Percentiles rank a stretch among this genome's conserved stretches.
These are phyloP conservation scores for Alliaria petiolata DNA, from an alignment of 345 rosid species.

Conservation along the genomic window DNA sequence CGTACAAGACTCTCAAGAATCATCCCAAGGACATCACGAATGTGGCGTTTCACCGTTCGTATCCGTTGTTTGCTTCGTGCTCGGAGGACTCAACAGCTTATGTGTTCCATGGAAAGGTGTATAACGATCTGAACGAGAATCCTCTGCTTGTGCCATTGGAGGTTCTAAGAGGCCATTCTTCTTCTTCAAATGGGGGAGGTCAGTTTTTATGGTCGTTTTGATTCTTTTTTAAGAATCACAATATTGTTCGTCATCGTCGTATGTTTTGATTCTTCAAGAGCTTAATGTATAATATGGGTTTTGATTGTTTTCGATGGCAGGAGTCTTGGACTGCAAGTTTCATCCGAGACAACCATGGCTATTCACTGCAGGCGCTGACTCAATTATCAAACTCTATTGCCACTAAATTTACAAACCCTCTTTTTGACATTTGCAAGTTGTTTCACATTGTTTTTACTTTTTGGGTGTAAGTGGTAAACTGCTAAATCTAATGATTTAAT, in stretches of 20 bases:
- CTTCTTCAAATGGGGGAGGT: slow-evolving; percentile 73
- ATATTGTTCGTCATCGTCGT: not conserved
- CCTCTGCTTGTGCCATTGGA: slow-evolving; percentile 91
- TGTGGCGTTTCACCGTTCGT: slow-evolving; percentile 74
- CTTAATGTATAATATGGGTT: too few relatives aligned
- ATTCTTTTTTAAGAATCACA: not conserved
- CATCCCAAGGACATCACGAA: slow-evolving; percentile 80
- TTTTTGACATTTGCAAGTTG: not conserved
- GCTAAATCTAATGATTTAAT: too few relatives aligned
- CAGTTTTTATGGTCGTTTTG: not conserved
- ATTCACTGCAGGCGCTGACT: slow-evolving; percentile 93
- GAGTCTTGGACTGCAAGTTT: slow-evolving; percentile 89
- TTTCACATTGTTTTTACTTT: too few relatives aligned
- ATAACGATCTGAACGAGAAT: slow-evolving; percentile 83
- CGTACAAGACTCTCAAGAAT: slow-evolving; percentile 79
- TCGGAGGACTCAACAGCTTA: slow-evolving; percentile 93
- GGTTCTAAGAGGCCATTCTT: slow-evolving; percentile 80
- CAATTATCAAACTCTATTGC: slow-evolving; percentile 71
- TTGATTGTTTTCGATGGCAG: slow-evolving; percentile 48
- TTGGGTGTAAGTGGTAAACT: too few relatives aligned
- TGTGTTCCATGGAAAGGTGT: slow-evolving; percentile 94
- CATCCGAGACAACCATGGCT: slow-evolving; percentile 96
- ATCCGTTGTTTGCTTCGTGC: slow-evolving; percentile 85
- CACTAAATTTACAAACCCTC: slow-evolving; percentile 32
- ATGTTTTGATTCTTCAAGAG: not conserved